These are phyloP conservation scores for Zygotorulaspora chibaensis DNA, from an alignment of 805 yeast genomes.

Conservation along the genomic window DNA sequence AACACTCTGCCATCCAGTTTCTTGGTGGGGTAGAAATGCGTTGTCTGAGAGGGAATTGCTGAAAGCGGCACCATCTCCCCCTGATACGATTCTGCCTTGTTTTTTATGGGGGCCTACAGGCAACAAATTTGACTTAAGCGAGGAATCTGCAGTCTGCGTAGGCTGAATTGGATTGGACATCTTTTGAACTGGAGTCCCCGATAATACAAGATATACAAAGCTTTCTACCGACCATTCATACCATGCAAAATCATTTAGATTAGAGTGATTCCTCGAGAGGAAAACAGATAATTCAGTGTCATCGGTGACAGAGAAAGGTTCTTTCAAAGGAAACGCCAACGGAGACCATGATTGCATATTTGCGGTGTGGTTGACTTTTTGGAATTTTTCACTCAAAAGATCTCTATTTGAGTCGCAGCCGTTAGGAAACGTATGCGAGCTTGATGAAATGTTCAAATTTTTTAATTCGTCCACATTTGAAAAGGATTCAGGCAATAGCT, in stretches of 20 bases:
- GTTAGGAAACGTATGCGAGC: conserved; percentile 33
- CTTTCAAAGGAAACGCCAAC: conserved; percentile 53
- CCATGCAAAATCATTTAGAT: conserved; percentile 47
- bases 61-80: conserved; percentile 8
- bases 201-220: conserved; percentile 41
- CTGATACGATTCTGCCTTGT: neutral
- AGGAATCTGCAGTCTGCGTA: neutral
- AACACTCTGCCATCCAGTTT: conserved; percentile 32
- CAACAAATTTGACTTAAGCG: neutral
- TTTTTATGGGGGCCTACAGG: neutral
- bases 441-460: conserved; percentile 42
- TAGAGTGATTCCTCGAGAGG: conserved; percentile 42
- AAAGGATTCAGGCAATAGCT: conserved; percentile 4
- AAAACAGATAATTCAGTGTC: conserved; percentile 52
- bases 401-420: neutral
- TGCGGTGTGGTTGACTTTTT: conserved; percentile 33
- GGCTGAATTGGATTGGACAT: neutral
- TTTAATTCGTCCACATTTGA: neutral
- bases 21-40: conserved; percentile 14
- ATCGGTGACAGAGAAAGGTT: conserved; percentile 49
- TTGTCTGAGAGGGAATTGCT: conserved; percentile 11
- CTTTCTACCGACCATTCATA: conserved; percentile 63
- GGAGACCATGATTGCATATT: conserved; percentile 67
- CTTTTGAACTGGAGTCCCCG: conserved; percentile 18
- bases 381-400: conserved; percentile 13